Percentiles rank a stretch among this genome's conserved stretches.
Evolutionary conservation across 208 protist genomes (phyloP).

Genomic region (Histomonas meleagridis): DNA sequence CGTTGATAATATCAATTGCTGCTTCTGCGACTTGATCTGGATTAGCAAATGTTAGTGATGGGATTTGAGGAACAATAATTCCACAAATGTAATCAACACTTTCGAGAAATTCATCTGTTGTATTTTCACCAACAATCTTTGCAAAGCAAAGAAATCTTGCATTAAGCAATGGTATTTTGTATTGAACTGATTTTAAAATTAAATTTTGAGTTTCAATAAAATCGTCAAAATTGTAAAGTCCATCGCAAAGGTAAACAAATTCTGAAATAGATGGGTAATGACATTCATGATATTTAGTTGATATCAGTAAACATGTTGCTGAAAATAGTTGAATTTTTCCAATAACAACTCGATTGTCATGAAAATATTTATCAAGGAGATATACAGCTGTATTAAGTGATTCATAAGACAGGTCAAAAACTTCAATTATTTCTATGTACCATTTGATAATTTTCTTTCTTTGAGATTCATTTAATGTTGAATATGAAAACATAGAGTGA

Average conservation of each 20-base stretch:
- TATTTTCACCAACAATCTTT: too few relatives aligned
- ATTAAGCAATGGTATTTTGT: background rate
- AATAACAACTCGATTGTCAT: background rate
- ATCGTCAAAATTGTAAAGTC: background rate
- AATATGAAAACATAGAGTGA: too few relatives aligned
- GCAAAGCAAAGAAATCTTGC: too few relatives aligned
- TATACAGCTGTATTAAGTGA: background rate
- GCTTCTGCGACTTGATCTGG: too few relatives aligned
- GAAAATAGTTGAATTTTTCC: background rate
- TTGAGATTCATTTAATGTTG: too few relatives aligned
- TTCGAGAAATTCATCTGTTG: too few relatives aligned
- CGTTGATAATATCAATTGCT: too few relatives aligned
- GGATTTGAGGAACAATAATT: too few relatives aligned
- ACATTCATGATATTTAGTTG: background rate
- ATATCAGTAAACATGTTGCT: background rate
- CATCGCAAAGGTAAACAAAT: conserved; percentile 25
- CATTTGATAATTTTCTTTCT: background rate
- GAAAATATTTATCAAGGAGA: background rate
- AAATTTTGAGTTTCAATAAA: background rate
- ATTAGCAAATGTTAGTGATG: too few relatives aligned
- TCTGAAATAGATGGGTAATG: background rate
- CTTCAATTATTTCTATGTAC: background rate
- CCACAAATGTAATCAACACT: too few relatives aligned
- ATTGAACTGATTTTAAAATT: background rate
- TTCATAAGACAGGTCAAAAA: background rate